These are phyloP conservation scores for Fusarium zealandicum DNA, from an alignment of 2,329 filamentous ascomycete species.

Conservation along the genomic window DNA sequence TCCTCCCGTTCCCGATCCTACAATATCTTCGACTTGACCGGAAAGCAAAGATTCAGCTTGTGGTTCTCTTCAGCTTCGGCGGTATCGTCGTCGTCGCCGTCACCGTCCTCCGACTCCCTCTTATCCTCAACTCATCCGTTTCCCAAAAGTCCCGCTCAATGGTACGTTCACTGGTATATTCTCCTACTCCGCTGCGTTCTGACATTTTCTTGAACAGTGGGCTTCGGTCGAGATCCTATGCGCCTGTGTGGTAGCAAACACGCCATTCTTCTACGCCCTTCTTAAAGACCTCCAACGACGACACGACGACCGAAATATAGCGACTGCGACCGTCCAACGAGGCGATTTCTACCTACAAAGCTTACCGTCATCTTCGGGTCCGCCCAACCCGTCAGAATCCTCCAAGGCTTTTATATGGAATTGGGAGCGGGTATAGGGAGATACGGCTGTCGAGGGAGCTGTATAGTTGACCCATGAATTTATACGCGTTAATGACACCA, in stretches of 20 bases:
- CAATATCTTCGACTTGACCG: constrained; percentile 31
- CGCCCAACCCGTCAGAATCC: background rate
- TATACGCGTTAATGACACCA: background rate
- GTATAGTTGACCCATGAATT: background rate
- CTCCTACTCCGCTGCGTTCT: background rate
- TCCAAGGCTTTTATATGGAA: background rate
- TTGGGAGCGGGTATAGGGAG: background rate
- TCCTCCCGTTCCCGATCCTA: constrained; percentile 44
- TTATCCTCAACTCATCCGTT: constrained; percentile 41
- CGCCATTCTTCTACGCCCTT: constrained; percentile 42
- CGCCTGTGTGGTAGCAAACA: constrained; percentile 44
- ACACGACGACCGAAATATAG: constrained; percentile 24
- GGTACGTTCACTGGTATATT: constrained; percentile 14
- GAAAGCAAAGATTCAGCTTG: constrained; percentile 31
- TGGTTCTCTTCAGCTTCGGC: constrained; percentile 41
- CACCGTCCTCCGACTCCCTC: constrained; percentile 42
- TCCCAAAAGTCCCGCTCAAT: constrained; percentile 43
- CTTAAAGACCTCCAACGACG: constrained; percentile 39
- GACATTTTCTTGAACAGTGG: constrained; percentile 31
- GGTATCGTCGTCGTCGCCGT: constrained; percentile 40
- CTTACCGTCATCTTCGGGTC: constrained; percentile 18
- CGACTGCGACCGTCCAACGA: background rate
- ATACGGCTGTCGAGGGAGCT: background rate
- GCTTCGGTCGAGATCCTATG: constrained; percentile 45
- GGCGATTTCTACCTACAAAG: constrained; percentile 27